A percentile compares a stretch with the other conserved stretches of the same genome.
Evolutionary conservation across 345 rosid genomes (phyloP).

Genomic region (Lumnitzera littorea): DNA sequence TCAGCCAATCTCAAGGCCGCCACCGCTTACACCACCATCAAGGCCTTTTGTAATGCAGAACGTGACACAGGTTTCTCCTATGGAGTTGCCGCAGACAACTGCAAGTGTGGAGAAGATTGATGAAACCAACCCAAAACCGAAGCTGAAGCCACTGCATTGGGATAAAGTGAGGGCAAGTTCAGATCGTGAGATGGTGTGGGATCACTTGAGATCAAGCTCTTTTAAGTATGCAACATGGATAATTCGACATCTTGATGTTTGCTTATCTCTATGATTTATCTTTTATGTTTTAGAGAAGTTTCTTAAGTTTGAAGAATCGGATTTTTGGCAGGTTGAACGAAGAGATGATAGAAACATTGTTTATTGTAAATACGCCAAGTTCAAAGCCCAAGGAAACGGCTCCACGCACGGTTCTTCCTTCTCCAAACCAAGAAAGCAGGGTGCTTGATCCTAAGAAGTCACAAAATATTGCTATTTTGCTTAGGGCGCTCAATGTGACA

Average conservation of each 20-base stretch:
- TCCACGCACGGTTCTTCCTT: slow-evolving; percentile 47
- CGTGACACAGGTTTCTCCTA: slow-evolving; percentile 25
- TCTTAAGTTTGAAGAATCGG: slow-evolving; percentile 6
- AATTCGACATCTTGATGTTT: background rate
- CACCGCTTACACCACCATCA: slow-evolving; percentile 52
- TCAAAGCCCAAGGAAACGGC: slow-evolving; percentile 47
- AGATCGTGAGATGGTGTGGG: slow-evolving; percentile 98
- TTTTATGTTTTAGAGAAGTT: background rate
- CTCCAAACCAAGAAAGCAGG: slow-evolving; percentile 61
- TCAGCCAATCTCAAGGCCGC: slow-evolving; percentile 42
- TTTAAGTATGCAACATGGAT: slow-evolving; percentile 42
- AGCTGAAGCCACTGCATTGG: slow-evolving; percentile 87
- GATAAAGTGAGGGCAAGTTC: slow-evolving; percentile 98
- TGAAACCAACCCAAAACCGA: slow-evolving; percentile 47
- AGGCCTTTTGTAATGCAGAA: slow-evolving; percentile 56
- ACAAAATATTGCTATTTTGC: slow-evolving; percentile 88
- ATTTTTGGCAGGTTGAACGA: slow-evolving; percentile 64
- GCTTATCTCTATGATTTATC: background rate
- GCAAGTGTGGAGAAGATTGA: slow-evolving; percentile 24
- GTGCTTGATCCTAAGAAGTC: slow-evolving; percentile 95
- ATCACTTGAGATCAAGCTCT: slow-evolving; percentile 71
- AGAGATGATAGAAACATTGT: slow-evolving; percentile 84
- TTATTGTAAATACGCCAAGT: slow-evolving; percentile 55
- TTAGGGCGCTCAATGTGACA: slow-evolving; percentile 86
- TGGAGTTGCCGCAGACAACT: slow-evolving; percentile 29